Evolutionary conservation across 2,329 filamentous ascomycete genomes (phyloP).

Genomic region (Lasiodiplodia sp.): DNA sequence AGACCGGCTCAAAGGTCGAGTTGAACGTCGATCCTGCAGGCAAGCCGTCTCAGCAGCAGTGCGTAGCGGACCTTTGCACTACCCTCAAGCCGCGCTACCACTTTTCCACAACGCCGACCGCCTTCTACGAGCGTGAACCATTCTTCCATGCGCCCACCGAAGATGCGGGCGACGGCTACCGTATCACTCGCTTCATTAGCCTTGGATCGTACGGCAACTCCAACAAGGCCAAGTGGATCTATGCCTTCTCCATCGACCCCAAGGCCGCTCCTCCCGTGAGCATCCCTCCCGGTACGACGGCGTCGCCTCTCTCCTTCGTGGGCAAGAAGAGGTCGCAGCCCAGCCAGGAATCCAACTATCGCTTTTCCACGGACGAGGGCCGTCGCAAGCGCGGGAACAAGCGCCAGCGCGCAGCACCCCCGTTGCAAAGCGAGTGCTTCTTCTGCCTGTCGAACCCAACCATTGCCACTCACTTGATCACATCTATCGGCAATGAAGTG

Average conservation of each 20-base stretch:
- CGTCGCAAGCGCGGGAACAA: slow-evolving; percentile 50
- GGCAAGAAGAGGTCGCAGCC: slow-evolving; percentile 64
- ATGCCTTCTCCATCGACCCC: slow-evolving; percentile 71
- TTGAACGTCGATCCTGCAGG: slow-evolving; percentile 58
- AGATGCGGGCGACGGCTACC: slow-evolving; percentile 59
- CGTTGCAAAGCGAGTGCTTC: slow-evolving; percentile 79
- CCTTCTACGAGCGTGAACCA: slow-evolving; percentile 90
- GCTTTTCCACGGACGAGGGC: slow-evolving; percentile 46
- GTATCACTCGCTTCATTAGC: slow-evolving; percentile 88
- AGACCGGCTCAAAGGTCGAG: slow-evolving; percentile 69
- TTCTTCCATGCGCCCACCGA: slow-evolving; percentile 74
- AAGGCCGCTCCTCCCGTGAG: slow-evolving; percentile 65
- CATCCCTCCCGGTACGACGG: slow-evolving; percentile 74
- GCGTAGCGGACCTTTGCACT: slow-evolving; percentile 79
- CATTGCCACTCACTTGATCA: slow-evolving; percentile 85
- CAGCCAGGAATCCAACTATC: slow-evolving; percentile 40
- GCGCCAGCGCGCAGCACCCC: slow-evolving; percentile 46
- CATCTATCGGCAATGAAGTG: slow-evolving; percentile 83
- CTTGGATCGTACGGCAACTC: slow-evolving; percentile 79
- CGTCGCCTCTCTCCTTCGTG: slow-evolving; percentile 71
- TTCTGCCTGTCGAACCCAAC: slow-evolving; percentile 93
- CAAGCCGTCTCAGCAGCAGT: slow-evolving; percentile 64
- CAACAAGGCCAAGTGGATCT: slow-evolving; percentile 80
- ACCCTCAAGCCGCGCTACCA: slow-evolving; percentile 91
- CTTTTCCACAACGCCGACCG: slow-evolving; percentile 73